Conservation (phyloP, 2,329 filamentous ascomycete species). For the Talaromyces sp. region DNA sequence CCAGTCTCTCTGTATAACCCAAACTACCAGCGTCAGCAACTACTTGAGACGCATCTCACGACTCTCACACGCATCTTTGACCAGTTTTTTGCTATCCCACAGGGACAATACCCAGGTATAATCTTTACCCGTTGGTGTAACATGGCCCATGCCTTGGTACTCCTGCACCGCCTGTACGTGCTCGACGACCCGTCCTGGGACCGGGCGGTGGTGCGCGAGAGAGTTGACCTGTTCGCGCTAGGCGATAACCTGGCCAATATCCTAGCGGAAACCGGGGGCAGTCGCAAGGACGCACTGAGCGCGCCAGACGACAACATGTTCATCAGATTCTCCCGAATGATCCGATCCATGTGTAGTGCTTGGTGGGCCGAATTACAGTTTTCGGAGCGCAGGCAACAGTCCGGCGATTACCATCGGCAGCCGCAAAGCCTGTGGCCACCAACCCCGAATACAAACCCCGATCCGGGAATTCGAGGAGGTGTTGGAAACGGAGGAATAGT, state of each 20-base stretch:
- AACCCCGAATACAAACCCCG: neutral
- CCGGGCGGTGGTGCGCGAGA: neutral
- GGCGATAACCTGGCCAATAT: slow-evolving; percentile 3
- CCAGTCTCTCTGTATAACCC: slow-evolving; percentile 3
- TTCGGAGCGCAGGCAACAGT: neutral
- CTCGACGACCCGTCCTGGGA: slow-evolving; percentile 5
- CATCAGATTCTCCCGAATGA: slow-evolving; percentile 3
- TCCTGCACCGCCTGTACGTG: slow-evolving; percentile 1
- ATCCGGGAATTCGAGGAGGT: neutral
- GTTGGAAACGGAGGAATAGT: neutral
- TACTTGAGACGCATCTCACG: slow-evolving; percentile 7
- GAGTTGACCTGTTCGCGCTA: neutral
- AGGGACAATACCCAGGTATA: neutral
- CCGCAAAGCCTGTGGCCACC: neutral
- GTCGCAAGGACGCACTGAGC: neutral
- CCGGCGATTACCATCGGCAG: neutral
- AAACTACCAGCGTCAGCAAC: slow-evolving; percentile 1
- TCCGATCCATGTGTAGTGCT: slow-evolving; percentile 7
- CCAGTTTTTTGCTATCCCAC: neutral
- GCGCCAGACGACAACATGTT: neutral
- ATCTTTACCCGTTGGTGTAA: neutral
- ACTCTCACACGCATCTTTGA: neutral
- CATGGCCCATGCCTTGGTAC: slow-evolving; percentile 1
- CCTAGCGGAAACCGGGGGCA: neutral
- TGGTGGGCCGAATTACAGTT: slow-evolving; percentile 2